A percentile compares a stretch with the other conserved stretches of the same genome.
Conservation (phyloP, 2,329 filamentous ascomycete genomes). For the Chaetothyriales sp. region DNA sequence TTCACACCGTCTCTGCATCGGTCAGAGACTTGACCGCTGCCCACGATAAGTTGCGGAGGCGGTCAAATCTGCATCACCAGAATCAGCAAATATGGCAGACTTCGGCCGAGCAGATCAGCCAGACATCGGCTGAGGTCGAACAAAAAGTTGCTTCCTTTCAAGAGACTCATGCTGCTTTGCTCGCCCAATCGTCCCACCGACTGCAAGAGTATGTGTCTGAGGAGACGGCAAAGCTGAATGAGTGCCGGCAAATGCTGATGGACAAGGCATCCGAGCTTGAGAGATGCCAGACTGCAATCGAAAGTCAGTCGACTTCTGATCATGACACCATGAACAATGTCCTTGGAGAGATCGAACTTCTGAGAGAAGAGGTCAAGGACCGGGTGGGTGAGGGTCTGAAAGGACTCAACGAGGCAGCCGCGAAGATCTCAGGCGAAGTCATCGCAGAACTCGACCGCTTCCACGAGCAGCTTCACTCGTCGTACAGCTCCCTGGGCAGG, state of each 20-base stretch:
- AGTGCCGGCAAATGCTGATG: constrained; percentile 55
- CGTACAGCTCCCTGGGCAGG: constrained; percentile 66
- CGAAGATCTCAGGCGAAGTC: constrained; percentile 78
- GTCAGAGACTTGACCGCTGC: constrained; percentile 68
- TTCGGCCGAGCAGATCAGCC: constrained; percentile 58
- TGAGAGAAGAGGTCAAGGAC: constrained; percentile 74
- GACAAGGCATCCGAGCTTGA: constrained; percentile 54
- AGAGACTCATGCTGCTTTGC: constrained; percentile 53
- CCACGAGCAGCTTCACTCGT: constrained; percentile 64
- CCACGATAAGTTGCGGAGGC: constrained; percentile 72
- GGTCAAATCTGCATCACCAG: constrained; percentile 63
- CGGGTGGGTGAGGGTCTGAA: constrained; percentile 73
- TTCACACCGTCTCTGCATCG: constrained; percentile 62
- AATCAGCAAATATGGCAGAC: constrained; percentile 68
- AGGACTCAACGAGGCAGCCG: constrained; percentile 67
- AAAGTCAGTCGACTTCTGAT: constrained; percentile 35
- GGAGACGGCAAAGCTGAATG: constrained; percentile 56
- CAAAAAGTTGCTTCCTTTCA: constrained; percentile 58
- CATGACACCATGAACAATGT: constrained; percentile 82
- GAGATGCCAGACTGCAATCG: constrained; percentile 51
- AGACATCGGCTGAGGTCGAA: constrained; percentile 65
- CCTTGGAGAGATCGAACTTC: constrained; percentile 77
- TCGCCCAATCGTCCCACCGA: constrained; percentile 50
- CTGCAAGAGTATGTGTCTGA: constrained; percentile 64
- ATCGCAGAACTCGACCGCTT: constrained; percentile 73